These are phyloP conservation scores for Tripterygium wilfordii DNA, from an alignment of 177 flowering plant species.

Conservation along the genomic window DNA sequence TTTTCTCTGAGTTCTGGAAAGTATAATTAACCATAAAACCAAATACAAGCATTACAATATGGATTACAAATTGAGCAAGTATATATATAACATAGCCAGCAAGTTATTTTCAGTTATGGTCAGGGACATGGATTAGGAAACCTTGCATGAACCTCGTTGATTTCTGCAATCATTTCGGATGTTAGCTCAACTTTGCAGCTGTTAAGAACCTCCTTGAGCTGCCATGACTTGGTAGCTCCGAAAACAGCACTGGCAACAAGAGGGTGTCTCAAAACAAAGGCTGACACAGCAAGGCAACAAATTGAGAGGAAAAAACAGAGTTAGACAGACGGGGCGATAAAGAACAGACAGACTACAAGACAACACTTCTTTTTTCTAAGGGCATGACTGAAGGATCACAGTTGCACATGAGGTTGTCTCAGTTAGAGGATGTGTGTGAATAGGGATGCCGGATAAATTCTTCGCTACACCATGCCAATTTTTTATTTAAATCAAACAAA, in stretches of 20 bases:
- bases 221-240: slow-evolving; percentile 74
- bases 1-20: no score
- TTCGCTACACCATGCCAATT: no score
- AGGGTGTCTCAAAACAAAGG: slow-evolving; percentile 68
- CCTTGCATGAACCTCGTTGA: slow-evolving; percentile 46
- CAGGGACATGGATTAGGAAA: slow-evolving; percentile 78
- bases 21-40: no score
- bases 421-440: no score
- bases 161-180: slow-evolving; percentile 40
- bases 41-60: no score
- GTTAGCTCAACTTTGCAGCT: slow-evolving; percentile 45
- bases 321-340: not conserved
- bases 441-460: no score
- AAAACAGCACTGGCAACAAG: slow-evolving; percentile 72
- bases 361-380: not conserved
- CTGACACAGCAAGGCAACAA: slow-evolving; percentile 25
- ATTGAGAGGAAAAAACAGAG: not conserved
- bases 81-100: no score
- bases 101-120: no score
- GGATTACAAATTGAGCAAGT: no score
- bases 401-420: no score
- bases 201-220: slow-evolving; percentile 53
- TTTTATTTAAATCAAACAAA: no score
- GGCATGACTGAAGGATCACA: no score
- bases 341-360: not conserved